Evolutionary conservation across 2,329 filamentous ascomycete species (phyloP).

Genomic region (Pezicula neosporulosa): DNA sequence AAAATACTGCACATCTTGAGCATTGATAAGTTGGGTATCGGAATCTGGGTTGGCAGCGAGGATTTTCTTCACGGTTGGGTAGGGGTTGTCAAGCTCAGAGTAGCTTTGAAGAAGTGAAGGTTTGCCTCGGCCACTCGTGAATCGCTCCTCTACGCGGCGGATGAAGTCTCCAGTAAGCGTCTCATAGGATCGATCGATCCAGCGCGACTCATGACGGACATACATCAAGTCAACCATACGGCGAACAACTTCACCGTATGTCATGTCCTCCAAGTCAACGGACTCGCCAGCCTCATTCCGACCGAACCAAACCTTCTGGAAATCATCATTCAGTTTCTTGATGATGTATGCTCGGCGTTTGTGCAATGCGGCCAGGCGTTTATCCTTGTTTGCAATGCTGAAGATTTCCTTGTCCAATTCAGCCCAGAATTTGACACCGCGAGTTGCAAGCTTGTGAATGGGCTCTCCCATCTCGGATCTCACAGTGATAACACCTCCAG

Average conservation of each 20-base stretch:
- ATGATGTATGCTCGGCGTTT: constrained; percentile 90
- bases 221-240: constrained; percentile 89
- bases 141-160: constrained; percentile 93
- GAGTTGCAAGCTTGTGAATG: constrained; percentile 96
- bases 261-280: constrained; percentile 93
- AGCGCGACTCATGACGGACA: constrained; percentile 83
- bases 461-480: constrained; percentile 99
- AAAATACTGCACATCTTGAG: constrained; percentile 97
- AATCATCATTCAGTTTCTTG: constrained; percentile 92
- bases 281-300: constrained; percentile 76
- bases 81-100: constrained; percentile 81
- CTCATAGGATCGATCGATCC: constrained; percentile 84
- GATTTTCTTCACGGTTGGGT: constrained; percentile 72
- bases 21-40: constrained; percentile 89
- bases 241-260: constrained; percentile 81
- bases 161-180: constrained; percentile 93
- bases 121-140: constrained; percentile 69
- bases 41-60: constrained; percentile 82
- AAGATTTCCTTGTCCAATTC: constrained; percentile 99
- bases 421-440: constrained; percentile 94
- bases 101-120: constrained; percentile 87
- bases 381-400: constrained; percentile 82
- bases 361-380: constrained; percentile 82
- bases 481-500: constrained; percentile 93
- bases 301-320: constrained; percentile 96